Evolutionary conservation across 2,329 filamentous ascomycete species (phyloP).

Genomic region (Ambrosiella beaveri): DNA sequence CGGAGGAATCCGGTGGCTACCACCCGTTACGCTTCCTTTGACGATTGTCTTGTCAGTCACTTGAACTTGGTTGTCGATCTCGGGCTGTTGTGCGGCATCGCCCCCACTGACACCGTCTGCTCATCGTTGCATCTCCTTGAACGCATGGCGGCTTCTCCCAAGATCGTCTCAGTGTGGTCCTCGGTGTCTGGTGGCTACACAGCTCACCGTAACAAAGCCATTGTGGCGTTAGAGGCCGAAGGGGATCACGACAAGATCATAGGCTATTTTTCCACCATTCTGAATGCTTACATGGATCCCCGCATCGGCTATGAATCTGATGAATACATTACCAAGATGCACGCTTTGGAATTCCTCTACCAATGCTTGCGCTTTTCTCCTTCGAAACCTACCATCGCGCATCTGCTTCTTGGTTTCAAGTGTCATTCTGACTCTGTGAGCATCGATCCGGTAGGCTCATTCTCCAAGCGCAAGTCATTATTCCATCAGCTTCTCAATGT

Average conservation of each 20-base stretch:
- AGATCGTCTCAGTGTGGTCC: conserved; percentile 54
- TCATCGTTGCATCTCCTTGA: conserved; percentile 68
- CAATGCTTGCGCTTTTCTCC: conserved; percentile 60
- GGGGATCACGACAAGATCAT: conserved; percentile 61
- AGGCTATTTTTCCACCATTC: conserved; percentile 10
- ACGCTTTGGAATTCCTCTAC: conserved; percentile 72
- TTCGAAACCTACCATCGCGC: conserved; percentile 69
- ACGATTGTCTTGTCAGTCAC: conserved; percentile 75
- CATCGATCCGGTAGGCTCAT: conserved; percentile 50
- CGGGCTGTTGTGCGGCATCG: conserved; percentile 71
- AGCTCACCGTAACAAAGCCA: conserved; percentile 59
- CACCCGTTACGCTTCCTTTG: conserved; percentile 68
- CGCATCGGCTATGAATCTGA: conserved; percentile 51
- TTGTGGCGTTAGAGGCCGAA: conserved; percentile 72
- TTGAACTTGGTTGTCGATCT: conserved; percentile 64
- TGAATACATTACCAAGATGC: conserved; percentile 65
- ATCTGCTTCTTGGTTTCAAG: conserved; percentile 74
- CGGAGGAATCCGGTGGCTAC: conserved; percentile 36
- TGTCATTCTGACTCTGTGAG: conserved; percentile 56
- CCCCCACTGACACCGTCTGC: conserved; percentile 63
- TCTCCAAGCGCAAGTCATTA: conserved; percentile 54
- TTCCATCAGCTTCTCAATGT: conserved; percentile 68
- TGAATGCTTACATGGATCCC: conserved; percentile 51
- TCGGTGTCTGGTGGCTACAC: conserved; percentile 14
- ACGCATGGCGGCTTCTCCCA: conserved; percentile 69